A percentile compares a stretch with the other conserved stretches of the same genome.
Evolutionary conservation across 2,329 filamentous ascomycete genomes (phyloP).

Genomic region (Neofusicoccum kwambonambiense): DNA sequence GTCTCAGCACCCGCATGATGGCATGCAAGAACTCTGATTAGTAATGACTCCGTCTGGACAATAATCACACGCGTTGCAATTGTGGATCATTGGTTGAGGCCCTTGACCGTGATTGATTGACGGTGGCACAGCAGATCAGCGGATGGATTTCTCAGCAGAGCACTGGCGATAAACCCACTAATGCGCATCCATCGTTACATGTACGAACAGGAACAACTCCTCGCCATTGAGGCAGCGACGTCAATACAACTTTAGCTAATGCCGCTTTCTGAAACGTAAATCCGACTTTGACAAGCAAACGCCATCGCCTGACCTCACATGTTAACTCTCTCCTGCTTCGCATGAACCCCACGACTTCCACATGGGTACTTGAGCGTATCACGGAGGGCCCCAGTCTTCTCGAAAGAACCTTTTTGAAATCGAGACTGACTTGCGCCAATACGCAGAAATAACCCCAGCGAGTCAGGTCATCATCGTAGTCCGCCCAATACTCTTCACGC

Average conservation of each 20-base stretch:
- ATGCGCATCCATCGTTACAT: background rate
- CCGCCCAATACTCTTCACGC: background rate
- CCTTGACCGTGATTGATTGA: background rate
- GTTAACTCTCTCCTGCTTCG: background rate
- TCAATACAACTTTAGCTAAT: background rate
- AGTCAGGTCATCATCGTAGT: background rate
- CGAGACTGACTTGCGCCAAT: no score
- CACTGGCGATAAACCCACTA: background rate
- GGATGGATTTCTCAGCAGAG: background rate
- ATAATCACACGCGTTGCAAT: no score
- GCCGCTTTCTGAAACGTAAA: background rate
- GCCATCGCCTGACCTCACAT: background rate
- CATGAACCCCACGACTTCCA: background rate
- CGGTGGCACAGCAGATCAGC: background rate
- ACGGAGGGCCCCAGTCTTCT: no score
- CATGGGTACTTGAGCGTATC: background rate
- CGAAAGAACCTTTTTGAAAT: background rate
- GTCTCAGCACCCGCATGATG: no score
- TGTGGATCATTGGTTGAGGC: background rate
- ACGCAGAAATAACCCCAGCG: background rate
- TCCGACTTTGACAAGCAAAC: background rate
- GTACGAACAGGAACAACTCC: background rate
- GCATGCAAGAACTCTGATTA: no score
- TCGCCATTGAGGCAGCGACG: background rate
- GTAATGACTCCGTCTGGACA: no score